Percentiles rank a stretch among this genome's conserved stretches.
Conservation (phyloP, 1,139 yeast species). For the Protomyces pachydermus region DNA sequence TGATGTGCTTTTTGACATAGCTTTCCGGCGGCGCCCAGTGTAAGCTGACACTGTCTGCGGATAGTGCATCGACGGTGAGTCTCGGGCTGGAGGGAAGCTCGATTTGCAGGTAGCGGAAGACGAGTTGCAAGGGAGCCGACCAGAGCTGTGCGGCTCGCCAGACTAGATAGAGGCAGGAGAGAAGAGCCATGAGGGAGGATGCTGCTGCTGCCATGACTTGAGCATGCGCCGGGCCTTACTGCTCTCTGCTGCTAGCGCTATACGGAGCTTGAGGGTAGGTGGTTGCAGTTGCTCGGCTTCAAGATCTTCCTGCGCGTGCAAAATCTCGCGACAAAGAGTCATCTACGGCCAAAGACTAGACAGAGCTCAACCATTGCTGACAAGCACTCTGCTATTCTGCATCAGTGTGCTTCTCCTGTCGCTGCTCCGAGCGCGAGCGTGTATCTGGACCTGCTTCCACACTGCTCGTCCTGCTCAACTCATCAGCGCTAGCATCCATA, state of each 20-base stretch:
- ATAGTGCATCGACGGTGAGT: slow-evolving; percentile 53
- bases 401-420: too few species aligned
- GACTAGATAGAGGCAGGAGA: slow-evolving; percentile 48
- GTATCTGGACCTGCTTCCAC: too few species aligned
- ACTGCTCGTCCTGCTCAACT: too few species aligned
- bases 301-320: too few species aligned
- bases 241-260: background rate
- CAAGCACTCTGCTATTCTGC: too few species aligned
- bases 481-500: too few species aligned
- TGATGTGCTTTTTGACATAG: slow-evolving; percentile 42
- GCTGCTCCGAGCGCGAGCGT: too few species aligned
- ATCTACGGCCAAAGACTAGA: too few species aligned
- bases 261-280: too few species aligned
- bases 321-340: too few species aligned
- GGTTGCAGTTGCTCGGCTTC: too few species aligned
- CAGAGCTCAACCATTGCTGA: too few species aligned
- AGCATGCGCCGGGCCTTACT: background rate
- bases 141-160: slow-evolving; percentile 46
- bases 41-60: slow-evolving; percentile 47
- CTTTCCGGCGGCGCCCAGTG: slow-evolving; percentile 50
- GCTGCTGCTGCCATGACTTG: slow-evolving; percentile 10
- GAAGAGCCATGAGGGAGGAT: slow-evolving; percentile 31
- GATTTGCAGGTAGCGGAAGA: slow-evolving; percentile 50
- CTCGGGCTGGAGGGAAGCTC: slow-evolving; percentile 56
- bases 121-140: slow-evolving; percentile 49